phyloP scores from a whole-genome alignment of 768 basidiomycete genomes.

The Pulveroboletus sp. region DNA sequence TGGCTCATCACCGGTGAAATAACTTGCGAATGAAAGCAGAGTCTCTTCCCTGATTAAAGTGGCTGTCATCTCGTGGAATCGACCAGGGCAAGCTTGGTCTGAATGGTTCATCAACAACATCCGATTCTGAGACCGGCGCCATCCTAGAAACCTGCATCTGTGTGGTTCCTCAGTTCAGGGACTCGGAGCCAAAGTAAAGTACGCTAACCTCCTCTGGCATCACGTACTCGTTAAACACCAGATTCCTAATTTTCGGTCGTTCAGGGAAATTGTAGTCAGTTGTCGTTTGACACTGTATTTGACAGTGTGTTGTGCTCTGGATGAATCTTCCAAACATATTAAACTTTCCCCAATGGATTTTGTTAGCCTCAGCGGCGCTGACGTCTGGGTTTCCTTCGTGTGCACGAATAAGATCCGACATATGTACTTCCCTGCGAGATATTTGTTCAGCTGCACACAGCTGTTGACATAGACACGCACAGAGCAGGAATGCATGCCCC shows the following conservation, averaged over 20 bases:
- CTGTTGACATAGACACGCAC: conserved; percentile 37
- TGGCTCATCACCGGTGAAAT: conserved; percentile 38
- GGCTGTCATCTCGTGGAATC: conserved; percentile 29
- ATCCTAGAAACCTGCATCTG: conserved; percentile 69
- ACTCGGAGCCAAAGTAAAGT: not conserved
- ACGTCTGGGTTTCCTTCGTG: conserved; percentile 82
- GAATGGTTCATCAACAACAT: conserved; percentile 41
- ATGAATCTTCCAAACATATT: conserved; percentile 89
- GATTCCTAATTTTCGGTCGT: conserved; percentile 46
- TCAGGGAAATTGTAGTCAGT: conserved; percentile 62
- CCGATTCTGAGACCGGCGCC: conserved; percentile 42
- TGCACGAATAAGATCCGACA: conserved; percentile 83
- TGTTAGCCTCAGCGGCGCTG: conserved; percentile 54
- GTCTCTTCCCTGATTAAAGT: conserved; percentile 34
- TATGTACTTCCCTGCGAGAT: conserved; percentile 74
- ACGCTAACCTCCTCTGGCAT: conserved; percentile 66
- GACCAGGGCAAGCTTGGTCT: conserved; percentile 29
- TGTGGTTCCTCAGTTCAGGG: conserved; percentile 1
- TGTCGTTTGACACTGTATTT: conserved; percentile 59
- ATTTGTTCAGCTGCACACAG: conserved; percentile 9
- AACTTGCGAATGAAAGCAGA: conserved; percentile 46
- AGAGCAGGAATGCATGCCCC: conserved; percentile 84
- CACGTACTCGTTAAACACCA: conserved; percentile 52
- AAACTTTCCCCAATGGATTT: conserved; percentile 96
- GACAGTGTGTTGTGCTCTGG: conserved; percentile 70